Conservation (phyloP, 306 rosid genomes). For the Glycine tomentella region DNA sequence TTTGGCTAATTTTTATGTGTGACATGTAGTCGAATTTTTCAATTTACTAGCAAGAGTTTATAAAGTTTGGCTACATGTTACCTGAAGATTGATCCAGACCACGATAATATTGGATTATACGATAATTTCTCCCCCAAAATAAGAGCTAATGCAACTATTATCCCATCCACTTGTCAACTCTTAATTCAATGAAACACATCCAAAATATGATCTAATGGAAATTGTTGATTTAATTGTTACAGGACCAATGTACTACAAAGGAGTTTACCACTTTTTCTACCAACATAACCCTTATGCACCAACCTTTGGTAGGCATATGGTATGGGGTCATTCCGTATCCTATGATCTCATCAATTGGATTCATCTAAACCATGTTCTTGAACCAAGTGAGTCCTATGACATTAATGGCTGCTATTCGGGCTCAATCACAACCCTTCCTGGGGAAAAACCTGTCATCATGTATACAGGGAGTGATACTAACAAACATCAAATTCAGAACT, state of each 20-base stretch:
- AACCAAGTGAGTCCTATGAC: constrained; percentile 26
- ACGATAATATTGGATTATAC: too few species aligned
- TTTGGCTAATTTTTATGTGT: not conserved
- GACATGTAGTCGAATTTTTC: not conserved
- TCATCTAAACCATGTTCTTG: constrained; percentile 16
- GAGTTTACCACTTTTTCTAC: constrained; percentile 67
- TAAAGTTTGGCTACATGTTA: too few species aligned
- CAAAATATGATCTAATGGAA: not conserved
- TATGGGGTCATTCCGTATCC: constrained; percentile 16
- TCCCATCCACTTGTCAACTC: not conserved
- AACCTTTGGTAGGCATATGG: constrained; percentile 8
- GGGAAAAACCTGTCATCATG: constrained; percentile 5
- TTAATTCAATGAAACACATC: not conserved
- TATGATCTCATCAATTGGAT: constrained; percentile 29
- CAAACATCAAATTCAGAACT: constrained; percentile 8
- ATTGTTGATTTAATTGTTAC: not conserved
- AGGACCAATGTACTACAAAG: constrained; percentile 58
- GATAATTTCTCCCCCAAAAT: not conserved
- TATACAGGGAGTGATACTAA: constrained; percentile 21
- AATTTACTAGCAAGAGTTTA: not conserved
- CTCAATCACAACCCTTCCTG: constrained; percentile 6
- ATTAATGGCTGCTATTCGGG: constrained; percentile 11
- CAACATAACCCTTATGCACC: constrained; percentile 62
- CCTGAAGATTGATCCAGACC: too few species aligned
- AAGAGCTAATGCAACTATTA: not conserved